These are phyloP conservation scores for Didymella pomorum DNA, from an alignment of 2,329 filamentous ascomycete genomes.

Conservation along the genomic window DNA sequence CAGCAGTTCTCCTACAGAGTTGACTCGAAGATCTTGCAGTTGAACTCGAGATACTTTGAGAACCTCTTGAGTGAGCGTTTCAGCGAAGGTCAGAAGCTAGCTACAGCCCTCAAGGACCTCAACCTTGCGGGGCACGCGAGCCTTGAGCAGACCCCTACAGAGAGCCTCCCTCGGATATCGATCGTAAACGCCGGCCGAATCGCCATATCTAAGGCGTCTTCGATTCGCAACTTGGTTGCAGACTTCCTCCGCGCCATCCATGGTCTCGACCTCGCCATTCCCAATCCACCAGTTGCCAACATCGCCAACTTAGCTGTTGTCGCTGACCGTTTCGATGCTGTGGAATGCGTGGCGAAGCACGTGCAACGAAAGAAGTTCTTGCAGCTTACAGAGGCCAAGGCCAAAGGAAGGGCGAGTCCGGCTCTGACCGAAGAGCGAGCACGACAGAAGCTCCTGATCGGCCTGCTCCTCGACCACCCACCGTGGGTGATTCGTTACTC, in stretches of 20 bases:
- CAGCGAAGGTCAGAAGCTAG: slow-evolving; percentile 66
- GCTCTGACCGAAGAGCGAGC: slow-evolving; percentile 68
- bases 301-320: slow-evolving; percentile 73
- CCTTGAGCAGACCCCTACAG: slow-evolving; percentile 58
- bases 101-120: slow-evolving; percentile 61
- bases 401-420: slow-evolving; percentile 51
- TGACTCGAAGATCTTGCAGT: slow-evolving; percentile 63
- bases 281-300: slow-evolving; percentile 64
- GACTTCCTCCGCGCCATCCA: slow-evolving; percentile 75
- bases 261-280: slow-evolving; percentile 56
- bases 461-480: slow-evolving; percentile 70
- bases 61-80: slow-evolving; percentile 72
- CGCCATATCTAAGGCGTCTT: slow-evolving; percentile 68
- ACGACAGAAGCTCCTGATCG: slow-evolving; percentile 73
- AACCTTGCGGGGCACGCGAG: slow-evolving; percentile 54
- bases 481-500: slow-evolving; percentile 68
- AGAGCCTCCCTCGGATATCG: slow-evolving; percentile 68
- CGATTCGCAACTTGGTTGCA: slow-evolving; percentile 68
- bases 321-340: slow-evolving; percentile 76
- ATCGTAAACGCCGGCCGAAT: slow-evolving; percentile 75
- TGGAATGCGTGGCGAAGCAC: slow-evolving; percentile 63
- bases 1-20: slow-evolving; percentile 69
- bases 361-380: slow-evolving; percentile 58
- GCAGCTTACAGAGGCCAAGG: slow-evolving; percentile 54
- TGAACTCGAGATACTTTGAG: slow-evolving; percentile 73